Conservation (phyloP, 1,139 yeast genomes). For the Pichia sp. region DNA sequence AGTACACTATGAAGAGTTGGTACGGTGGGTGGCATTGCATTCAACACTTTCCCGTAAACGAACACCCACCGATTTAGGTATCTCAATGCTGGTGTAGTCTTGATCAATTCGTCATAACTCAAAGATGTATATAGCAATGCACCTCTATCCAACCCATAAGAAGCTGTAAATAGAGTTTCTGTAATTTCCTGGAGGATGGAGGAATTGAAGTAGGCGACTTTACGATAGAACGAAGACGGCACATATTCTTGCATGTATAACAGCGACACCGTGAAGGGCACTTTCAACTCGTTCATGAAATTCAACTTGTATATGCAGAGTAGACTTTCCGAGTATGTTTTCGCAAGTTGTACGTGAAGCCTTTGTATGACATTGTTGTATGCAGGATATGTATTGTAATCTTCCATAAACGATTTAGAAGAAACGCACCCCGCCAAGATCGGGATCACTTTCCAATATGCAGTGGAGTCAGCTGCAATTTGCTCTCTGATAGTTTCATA, state of each 20-base stretch:
- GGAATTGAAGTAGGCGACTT: conserved; percentile 11
- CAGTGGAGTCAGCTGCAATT: conserved; percentile 4
- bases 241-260: conserved; percentile 17
- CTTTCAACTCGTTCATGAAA: conserved; percentile 7
- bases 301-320: background rate
- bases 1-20: background rate
- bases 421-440: conserved; percentile 47
- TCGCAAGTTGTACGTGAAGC: conserved; percentile 15
- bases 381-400: conserved; percentile 21
- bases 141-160: conserved; percentile 25
- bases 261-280: conserved; percentile 14
- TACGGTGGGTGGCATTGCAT: background rate
- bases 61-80: conserved; percentile 45
- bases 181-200: conserved; percentile 14
- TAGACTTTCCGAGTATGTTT: conserved; percentile 13
- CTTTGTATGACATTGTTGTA: conserved; percentile 17
- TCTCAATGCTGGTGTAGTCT: conserved; percentile 37
- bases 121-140: conserved; percentile 1
- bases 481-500: conserved; percentile 26
- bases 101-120: conserved; percentile 7
- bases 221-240: conserved; percentile 17
- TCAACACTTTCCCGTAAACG: conserved; percentile 20
- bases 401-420: conserved; percentile 26
- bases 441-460: conserved; percentile 53
- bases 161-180: conserved; percentile 24